Base-by-base conservation (phyloP, 2,329 filamentous ascomycete species). In the Aspergillus sp. region DNA sequence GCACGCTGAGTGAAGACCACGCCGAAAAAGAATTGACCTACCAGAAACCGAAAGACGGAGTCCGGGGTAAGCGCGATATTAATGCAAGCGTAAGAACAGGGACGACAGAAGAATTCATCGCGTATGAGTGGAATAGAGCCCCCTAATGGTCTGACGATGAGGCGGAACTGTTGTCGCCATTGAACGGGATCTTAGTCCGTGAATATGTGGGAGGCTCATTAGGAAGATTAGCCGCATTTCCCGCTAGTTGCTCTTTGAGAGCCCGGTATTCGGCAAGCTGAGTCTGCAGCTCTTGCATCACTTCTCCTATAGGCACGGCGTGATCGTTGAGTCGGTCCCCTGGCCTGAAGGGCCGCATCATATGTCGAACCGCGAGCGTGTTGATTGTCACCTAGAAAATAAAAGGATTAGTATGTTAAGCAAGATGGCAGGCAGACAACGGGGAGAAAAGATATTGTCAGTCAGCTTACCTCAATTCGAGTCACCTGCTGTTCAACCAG, bases 401-500 rank as follows among this genome's bases (percentile, higher is more conserved):
- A 22, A 2, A 47, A 42, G 10, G 1, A 16, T 11, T 57, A 42
- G 36, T n/a, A 42, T 39, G 12, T n/a, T 18, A 20, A 57, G 53
- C 26, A 42, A 31, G 24, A 7, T n/a, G 29, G 49, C 7, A 5
- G 16, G 16, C 6, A n/a, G 36, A 14, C 16, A n/a, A n/a, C 6
- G 36, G 16, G 36, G 5, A 16, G 16, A 42, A 53, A 52, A 16
- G 32, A 36, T 6, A 55, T 36, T 11, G 29, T n/a, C 16, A 2
- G 32, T 42, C 6, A 42, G 78, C 88, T 77, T 81, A 96, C 92
- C 87, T 99, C 95, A 73, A 99, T 96, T 70, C 95, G 87, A 73
- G 90, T 93, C 67, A 99, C 90, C 82, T 97, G 92, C 73, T 98
- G 93, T 73, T 96, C 93, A 75, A 98, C 85, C 70, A 99, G 92